phyloP scores from a whole-genome alignment of 805 yeast species.

The Clavispora carvajalis region DNA sequence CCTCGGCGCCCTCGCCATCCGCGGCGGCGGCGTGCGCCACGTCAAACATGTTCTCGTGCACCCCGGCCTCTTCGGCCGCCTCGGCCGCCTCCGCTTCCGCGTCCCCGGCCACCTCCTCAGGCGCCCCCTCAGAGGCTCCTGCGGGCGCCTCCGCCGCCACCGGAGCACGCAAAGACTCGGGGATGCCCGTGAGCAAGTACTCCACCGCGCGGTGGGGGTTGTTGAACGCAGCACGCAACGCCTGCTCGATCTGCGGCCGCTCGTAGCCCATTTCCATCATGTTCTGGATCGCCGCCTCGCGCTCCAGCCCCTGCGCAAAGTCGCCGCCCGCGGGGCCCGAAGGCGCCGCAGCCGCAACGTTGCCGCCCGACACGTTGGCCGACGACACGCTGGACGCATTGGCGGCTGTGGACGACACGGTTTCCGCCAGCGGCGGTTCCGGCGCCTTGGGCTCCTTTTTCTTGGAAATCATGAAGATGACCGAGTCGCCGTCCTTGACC shows the following conservation, averaged over 20 bases:
- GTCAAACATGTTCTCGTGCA: conserved; percentile 46
- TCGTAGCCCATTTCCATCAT: conserved; percentile 97
- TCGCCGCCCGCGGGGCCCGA: conserved; percentile 21
- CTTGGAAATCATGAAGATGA: conserved; percentile 82
- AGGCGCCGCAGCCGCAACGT: conserved; percentile 1
- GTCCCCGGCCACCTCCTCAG: background rate
- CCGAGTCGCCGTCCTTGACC: conserved; percentile 79
- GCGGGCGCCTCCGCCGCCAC: conserved; percentile 14
- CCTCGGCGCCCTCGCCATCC: conserved; percentile 28
- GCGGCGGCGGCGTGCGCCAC: conserved; percentile 38
- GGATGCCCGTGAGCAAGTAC: conserved; percentile 84
- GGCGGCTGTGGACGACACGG: conserved; percentile 1
- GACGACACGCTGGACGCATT: background rate
- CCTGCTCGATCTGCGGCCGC: conserved; percentile 80
- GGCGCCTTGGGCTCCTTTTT: conserved; percentile 26
- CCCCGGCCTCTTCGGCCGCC: conserved; percentile 2
- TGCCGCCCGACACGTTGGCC: too few relatives aligned
- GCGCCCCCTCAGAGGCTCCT: conserved; percentile 8
- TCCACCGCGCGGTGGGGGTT: conserved; percentile 98
- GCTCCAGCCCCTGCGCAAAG: conserved; percentile 70
- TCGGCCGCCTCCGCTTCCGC: conserved; percentile 8
- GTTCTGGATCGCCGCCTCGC: conserved; percentile 72
- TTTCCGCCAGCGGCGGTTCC: conserved; percentile 10
- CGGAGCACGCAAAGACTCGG: conserved; percentile 49
- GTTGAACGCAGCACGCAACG: conserved; percentile 91